Evolutionary conservation across 2,329 filamentous ascomycete genomes (phyloP).

Genomic region (Cladophialophora immunda): DNA sequence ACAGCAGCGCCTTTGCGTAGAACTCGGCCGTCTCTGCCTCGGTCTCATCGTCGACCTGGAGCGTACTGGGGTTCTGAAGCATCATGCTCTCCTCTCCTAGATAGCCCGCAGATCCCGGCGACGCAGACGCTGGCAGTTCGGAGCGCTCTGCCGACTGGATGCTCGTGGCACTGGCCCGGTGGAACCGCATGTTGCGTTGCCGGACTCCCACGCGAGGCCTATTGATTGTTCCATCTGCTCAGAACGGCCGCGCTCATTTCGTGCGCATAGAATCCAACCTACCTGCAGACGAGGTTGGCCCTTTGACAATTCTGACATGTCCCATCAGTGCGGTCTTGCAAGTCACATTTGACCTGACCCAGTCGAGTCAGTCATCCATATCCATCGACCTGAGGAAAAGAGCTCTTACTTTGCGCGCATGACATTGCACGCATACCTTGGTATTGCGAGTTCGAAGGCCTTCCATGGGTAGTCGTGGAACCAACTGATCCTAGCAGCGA

Average conservation of each 20-base stretch:
- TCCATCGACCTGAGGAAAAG: background rate
- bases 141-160: slow-evolving; percentile 12
- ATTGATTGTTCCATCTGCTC: slow-evolving; percentile 12
- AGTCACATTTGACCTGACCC: slow-evolving; percentile 28
- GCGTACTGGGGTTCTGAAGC: slow-evolving; percentile 29
- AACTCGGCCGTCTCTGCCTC: slow-evolving; percentile 28
- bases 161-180: slow-evolving; percentile 2
- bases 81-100: slow-evolving; percentile 30
- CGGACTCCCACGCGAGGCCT: slow-evolving; percentile 22
- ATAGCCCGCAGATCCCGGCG: slow-evolving; percentile 27
- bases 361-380: slow-evolving; percentile 3
- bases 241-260: slow-evolving; percentile 18
- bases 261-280: slow-evolving; percentile 9
- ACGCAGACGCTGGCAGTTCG: slow-evolving; percentile 13
- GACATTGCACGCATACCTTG: slow-evolving; percentile 30
- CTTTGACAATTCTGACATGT: slow-evolving; percentile 27
- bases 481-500: background rate
- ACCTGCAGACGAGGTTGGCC: slow-evolving; percentile 22
- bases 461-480: background rate
- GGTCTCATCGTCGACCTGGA: slow-evolving; percentile 25
- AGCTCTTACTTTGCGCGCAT: slow-evolving; percentile 23
- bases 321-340: slow-evolving; percentile 25
- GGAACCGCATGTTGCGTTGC: slow-evolving; percentile 22
- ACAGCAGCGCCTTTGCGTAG: slow-evolving; percentile 21
- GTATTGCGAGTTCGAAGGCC: slow-evolving; percentile 23